Evolutionary conservation across 306 rosid species (phyloP).

Genomic region (Sesbania bispinosa): DNA sequence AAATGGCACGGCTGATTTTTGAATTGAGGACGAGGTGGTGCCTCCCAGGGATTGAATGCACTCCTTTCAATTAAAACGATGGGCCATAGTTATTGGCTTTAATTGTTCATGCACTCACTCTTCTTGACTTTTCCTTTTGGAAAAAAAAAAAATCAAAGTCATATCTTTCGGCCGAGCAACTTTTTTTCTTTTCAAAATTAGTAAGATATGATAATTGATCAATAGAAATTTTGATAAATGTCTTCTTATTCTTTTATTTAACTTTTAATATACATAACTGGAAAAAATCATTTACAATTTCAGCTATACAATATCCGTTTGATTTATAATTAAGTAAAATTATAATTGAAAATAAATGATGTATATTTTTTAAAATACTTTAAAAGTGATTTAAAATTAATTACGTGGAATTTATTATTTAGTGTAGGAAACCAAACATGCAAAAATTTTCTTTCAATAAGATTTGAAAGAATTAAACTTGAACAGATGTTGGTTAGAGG

Average conservation of each 20-base stretch:
- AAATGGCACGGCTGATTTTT: not conserved
- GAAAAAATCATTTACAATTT: not conserved
- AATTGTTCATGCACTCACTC: conserved; percentile 8
- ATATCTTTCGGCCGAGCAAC: conserved; percentile 12
- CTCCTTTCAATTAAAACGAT: not conserved
- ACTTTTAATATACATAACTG: too few relatives aligned
- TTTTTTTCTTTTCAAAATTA: not conserved
- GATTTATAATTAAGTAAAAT: too few relatives aligned
- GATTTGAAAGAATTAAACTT: too few relatives aligned
- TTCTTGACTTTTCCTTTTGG: not conserved
- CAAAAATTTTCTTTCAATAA: too few relatives aligned
- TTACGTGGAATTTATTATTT: too few relatives aligned
- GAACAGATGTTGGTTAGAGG: too few relatives aligned
- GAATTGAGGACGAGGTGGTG: not conserved
- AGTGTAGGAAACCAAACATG: too few relatives aligned
- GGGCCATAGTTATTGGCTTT: not conserved
- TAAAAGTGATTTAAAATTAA: too few relatives aligned
- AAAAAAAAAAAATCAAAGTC: not conserved
- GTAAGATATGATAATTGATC: not conserved
- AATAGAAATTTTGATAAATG: not conserved
- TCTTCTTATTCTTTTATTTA: not conserved
- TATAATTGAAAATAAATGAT: too few relatives aligned
- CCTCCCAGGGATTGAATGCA: not conserved
- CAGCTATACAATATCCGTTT: too few relatives aligned
- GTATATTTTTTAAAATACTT: too few relatives aligned